phyloP scores from a whole-genome alignment of 768 basidiomycete species.

The Russula virescens region DNA sequence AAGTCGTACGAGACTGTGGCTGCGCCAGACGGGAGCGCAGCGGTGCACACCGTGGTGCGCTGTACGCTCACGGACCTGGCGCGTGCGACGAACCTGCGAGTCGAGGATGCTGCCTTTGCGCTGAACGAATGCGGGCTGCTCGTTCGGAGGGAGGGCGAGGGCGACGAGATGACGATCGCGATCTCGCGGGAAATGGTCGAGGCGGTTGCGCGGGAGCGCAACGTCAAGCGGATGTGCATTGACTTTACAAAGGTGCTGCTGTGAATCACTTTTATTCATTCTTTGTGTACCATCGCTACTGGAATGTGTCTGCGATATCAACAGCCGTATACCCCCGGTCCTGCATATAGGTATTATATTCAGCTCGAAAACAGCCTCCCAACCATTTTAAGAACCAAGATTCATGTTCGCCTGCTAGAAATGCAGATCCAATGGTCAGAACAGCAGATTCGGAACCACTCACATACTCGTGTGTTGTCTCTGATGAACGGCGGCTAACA shows the following conservation, averaged over 20 bases:
- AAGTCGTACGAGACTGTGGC: constrained; percentile 54
- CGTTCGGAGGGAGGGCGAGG: constrained; percentile 32
- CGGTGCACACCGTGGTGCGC: constrained; percentile 57
- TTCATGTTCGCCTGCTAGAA: too few relatives aligned
- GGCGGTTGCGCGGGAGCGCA: constrained; percentile 56
- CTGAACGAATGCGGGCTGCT: constrained; percentile 83
- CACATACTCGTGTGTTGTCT: too few relatives aligned
- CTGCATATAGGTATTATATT: background rate
- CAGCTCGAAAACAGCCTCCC: too few relatives aligned
- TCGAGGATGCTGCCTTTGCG: constrained; percentile 86
- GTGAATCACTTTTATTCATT: constrained; percentile 24
- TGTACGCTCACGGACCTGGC: constrained; percentile 79
- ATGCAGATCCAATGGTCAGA: too few relatives aligned
- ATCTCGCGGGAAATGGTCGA: constrained; percentile 65
- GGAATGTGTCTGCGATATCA: too few relatives aligned
- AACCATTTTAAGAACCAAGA: too few relatives aligned
- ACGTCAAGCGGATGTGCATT: constrained; percentile 67
- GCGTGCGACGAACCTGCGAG: constrained; percentile 68
- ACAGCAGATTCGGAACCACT: too few relatives aligned
- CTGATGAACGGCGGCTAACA: too few relatives aligned
- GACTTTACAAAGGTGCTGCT: constrained; percentile 52
- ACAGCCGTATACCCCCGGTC: too few relatives aligned
- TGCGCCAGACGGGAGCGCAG: constrained; percentile 62
- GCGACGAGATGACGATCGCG: constrained; percentile 42
- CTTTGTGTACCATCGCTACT: too few relatives aligned